Evolutionary conservation across 2,329 filamentous ascomycete species (phyloP).

Genomic region (Capronia epimyces): DNA sequence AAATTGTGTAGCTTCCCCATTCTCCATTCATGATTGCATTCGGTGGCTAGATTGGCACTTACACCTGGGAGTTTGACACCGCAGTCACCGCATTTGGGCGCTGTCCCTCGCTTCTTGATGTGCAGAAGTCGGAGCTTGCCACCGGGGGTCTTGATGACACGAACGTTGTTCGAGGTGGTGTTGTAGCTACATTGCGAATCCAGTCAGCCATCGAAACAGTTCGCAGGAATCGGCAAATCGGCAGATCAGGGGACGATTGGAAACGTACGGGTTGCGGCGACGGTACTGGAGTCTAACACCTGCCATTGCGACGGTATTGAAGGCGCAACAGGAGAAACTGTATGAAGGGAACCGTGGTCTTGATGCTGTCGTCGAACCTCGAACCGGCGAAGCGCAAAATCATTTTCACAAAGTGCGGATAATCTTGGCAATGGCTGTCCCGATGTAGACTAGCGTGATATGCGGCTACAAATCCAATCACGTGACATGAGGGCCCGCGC

Average conservation of each 20-base stretch:
- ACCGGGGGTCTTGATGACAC: conserved; percentile 92
- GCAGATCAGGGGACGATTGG: conserved; percentile 8
- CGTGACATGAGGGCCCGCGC: conserved; percentile 5
- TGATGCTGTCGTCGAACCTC: conserved; percentile 11
- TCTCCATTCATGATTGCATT: not conserved
- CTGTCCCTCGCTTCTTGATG: conserved; percentile 99
- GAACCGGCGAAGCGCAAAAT: not conserved
- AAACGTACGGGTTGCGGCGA: conserved; percentile 74
- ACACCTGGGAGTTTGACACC: conserved; percentile 95
- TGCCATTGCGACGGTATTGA: conserved; percentile 29
- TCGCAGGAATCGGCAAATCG: not conserved
- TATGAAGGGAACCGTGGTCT: conserved; percentile 9
- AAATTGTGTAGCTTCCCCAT: not conserved
- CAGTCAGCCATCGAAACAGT: conserved; percentile 1
- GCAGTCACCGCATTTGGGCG: conserved; percentile 99
- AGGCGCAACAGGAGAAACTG: conserved; percentile 7
- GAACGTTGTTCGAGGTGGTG: conserved; percentile 94
- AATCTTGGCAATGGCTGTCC: conserved; percentile 9
- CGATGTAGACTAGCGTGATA: not conserved
- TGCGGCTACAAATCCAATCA: not conserved
- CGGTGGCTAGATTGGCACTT: conserved; percentile 50
- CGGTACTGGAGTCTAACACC: conserved; percentile 49
- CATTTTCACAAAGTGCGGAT: conserved; percentile 2
- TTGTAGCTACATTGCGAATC: conserved; percentile 67
- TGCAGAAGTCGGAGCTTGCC: conserved; percentile 93